A percentile compares a stretch with the other conserved stretches of the same genome.
Evolutionary conservation across 2,329 filamentous ascomycete genomes (phyloP).

Genomic region (Ceratocystis lukuohia): DNA sequence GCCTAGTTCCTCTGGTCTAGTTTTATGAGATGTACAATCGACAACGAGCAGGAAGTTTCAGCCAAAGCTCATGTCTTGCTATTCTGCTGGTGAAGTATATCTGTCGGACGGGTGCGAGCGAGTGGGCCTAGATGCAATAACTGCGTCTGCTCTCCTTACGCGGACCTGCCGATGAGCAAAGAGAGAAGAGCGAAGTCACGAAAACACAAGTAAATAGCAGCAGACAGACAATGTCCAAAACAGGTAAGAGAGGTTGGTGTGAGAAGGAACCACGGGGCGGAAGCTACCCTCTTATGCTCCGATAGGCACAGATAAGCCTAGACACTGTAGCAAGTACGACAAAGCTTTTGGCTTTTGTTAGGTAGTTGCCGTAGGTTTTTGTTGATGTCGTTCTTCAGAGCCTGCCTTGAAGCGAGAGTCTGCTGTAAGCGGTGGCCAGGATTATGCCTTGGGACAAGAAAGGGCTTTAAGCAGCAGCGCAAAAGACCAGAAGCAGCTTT

Average conservation of each 20-base stretch:
- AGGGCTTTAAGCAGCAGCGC: too few species aligned
- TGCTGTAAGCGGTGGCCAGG: too few species aligned
- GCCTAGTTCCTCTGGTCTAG: constrained; percentile 17
- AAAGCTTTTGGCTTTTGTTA: too few species aligned
- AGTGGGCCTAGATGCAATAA: neutral
- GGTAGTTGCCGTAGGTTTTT: too few species aligned
- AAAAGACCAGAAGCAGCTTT: too few species aligned
- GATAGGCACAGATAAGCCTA: too few species aligned
- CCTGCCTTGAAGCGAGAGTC: too few species aligned
- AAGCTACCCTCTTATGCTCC: too few species aligned
- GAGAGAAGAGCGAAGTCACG: neutral
- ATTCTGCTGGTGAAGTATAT: neutral
- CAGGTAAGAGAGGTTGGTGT: neutral
- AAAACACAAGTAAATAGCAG: neutral
- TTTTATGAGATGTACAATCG: constrained; percentile 16
- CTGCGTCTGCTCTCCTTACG: neutral
- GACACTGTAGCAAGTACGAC: too few species aligned
- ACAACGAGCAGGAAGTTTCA: constrained; percentile 7
- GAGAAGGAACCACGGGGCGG: neutral
- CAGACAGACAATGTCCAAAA: neutral
- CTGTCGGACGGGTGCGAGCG: neutral
- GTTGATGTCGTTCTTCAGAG: too few species aligned
- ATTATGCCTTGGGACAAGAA: too few species aligned
- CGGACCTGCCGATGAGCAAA: neutral
- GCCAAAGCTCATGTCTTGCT: constrained; percentile 18